Percentiles rank a stretch among this genome's conserved stretches.
phyloP scores from a whole-genome alignment of 2,329 filamentous ascomycete species.

The Monosporascus sp. region DNA sequence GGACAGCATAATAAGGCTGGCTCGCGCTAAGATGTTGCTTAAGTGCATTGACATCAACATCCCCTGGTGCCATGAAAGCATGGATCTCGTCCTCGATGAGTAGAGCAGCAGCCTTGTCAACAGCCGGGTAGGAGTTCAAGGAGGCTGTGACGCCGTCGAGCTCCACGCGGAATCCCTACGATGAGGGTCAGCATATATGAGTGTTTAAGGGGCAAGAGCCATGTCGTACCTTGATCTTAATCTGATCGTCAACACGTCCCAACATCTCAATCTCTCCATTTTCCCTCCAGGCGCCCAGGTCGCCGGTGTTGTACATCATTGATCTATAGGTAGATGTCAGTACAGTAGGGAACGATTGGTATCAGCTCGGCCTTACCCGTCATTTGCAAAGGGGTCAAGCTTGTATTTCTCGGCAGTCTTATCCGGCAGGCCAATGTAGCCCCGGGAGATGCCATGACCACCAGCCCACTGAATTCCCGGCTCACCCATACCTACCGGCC shows the following conservation, averaged over 20 bases:
- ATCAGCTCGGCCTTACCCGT: conserved; percentile 37
- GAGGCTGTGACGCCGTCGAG: conserved; percentile 52
- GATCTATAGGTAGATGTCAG: conserved; percentile 22
- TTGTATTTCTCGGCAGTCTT: conserved; percentile 46
- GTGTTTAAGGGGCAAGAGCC: background rate
- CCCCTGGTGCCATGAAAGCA: conserved; percentile 37
- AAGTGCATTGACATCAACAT: conserved; percentile 32
- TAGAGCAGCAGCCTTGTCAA: conserved; percentile 43
- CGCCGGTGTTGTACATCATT: conserved; percentile 56
- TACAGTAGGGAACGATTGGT: background rate
- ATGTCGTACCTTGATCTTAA: conserved; percentile 49
- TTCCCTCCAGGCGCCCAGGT: conserved; percentile 48
- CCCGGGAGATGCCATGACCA: conserved; percentile 48
- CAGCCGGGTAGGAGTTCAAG: conserved; percentile 38
- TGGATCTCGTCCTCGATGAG: conserved; percentile 43
- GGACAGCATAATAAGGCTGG: conserved; percentile 52
- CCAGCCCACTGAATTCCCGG: conserved; percentile 54
- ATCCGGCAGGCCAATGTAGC: conserved; percentile 49
- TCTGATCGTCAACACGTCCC: conserved; percentile 55
- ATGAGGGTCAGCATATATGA: background rate
- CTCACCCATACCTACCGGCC: conserved; percentile 40
- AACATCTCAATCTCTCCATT: conserved; percentile 51
- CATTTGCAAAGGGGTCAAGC: conserved; percentile 43
- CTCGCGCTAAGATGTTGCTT: conserved; percentile 34
- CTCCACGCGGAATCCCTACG: conserved; percentile 53